Conservation (phyloP, 2,329 filamentous ascomycete genomes). For the Aspergillus persii region DNA sequence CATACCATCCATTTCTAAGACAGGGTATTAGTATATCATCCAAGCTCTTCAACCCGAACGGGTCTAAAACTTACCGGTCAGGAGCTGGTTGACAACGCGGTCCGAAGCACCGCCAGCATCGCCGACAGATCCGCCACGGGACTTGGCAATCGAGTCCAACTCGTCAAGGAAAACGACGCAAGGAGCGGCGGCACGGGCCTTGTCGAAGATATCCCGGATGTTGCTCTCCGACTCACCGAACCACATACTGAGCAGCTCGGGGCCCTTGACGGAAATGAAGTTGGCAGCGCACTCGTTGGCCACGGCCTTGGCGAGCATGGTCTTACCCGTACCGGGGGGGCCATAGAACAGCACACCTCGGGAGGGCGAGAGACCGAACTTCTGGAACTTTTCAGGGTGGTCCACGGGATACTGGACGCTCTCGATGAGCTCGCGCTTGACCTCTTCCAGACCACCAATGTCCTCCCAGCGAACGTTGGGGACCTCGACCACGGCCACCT, state of each 20-base stretch:
- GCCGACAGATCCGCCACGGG: slow-evolving; percentile 91
- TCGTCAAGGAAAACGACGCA: slow-evolving; percentile 99
- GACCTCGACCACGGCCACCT: slow-evolving; percentile 98
- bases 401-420: slow-evolving; percentile 98
- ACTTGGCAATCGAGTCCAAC: slow-evolving; percentile 98
- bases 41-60: too few relatives aligned
- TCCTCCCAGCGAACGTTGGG: slow-evolving; percentile 99
- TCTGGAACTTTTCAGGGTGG: slow-evolving; percentile 99
- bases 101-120: slow-evolving; percentile 98
- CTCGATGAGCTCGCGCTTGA: slow-evolving; percentile 99
- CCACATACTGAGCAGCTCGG: slow-evolving; percentile 99
- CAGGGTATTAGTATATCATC: slow-evolving; percentile 39
- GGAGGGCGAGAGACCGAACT: slow-evolving; percentile 96
- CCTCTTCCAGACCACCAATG: slow-evolving; percentile 94
- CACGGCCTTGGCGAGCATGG: slow-evolving; percentile 97
- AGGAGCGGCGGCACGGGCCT: slow-evolving; percentile 94
- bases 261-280: slow-evolving; percentile 99
- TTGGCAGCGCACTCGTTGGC: slow-evolving; percentile 99
- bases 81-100: slow-evolving; percentile 98
- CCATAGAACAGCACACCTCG: slow-evolving; percentile 99
- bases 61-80: slow-evolving; percentile 69
- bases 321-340: slow-evolving; percentile 99
- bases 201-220: slow-evolving; percentile 99
- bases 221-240: slow-evolving; percentile 99
- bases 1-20: slow-evolving; percentile 95